Percentiles rank a stretch among this genome's conserved stretches.
Evolutionary conservation across 306 rosid species (phyloP).

Genomic region (Quercus alba): DNA sequence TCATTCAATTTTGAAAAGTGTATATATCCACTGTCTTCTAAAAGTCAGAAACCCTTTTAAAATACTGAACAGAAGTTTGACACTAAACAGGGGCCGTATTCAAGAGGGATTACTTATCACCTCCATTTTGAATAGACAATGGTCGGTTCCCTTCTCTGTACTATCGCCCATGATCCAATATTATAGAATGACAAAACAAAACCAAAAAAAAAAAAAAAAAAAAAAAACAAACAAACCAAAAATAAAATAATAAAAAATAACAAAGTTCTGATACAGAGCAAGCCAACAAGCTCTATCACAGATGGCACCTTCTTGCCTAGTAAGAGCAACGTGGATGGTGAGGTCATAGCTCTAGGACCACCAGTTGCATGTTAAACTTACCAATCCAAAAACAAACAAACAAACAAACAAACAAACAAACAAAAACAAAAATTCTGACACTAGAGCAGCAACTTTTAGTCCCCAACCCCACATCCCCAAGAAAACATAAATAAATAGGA

Average conservation of each 20-base stretch:
- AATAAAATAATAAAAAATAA: too few species aligned
- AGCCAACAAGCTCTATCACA: too few species aligned
- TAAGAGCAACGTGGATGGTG: too few species aligned
- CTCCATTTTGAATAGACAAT: neutral
- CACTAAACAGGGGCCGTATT: neutral
- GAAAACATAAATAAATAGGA: neutral
- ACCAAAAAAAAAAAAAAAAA: neutral
- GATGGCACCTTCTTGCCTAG: too few species aligned
- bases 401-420: too few species aligned
- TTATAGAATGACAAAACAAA: neutral
- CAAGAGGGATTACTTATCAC: neutral
- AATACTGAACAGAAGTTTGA: neutral
- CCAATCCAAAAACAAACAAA: too few species aligned
- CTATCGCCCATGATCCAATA: neutral
- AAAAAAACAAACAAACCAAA: too few species aligned
- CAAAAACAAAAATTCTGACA: neutral
- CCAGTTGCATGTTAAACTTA: too few species aligned
- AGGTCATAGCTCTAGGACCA: too few species aligned
- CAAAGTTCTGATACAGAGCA: too few species aligned
- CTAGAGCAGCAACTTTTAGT: neutral
- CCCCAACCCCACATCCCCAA: neutral
- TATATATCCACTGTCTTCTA: neutral
- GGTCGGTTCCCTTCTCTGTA: neutral
- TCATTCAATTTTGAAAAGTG: neutral
- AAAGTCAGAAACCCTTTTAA: neutral